These are phyloP conservation scores for Acorus calamus DNA, from an alignment of 106 monocot species.

Conservation along the genomic window DNA sequence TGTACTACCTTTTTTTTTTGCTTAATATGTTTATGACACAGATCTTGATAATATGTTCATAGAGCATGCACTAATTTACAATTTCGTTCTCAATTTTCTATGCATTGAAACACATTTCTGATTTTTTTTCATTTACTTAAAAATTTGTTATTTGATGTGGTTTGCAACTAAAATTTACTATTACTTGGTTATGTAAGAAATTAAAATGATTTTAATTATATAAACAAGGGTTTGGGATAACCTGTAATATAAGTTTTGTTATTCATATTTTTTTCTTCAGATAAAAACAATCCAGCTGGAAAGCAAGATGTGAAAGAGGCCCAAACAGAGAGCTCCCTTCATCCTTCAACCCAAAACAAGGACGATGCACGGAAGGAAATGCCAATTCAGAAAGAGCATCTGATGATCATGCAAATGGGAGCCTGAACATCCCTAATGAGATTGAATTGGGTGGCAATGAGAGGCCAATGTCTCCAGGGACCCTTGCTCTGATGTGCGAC, in stretches of 20 bases:
- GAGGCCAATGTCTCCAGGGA: constrained; percentile 90
- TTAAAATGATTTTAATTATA: too few species aligned
- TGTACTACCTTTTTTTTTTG: too few species aligned
- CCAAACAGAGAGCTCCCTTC: constrained; percentile 21
- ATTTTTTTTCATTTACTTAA: too few species aligned
- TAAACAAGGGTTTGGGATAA: too few species aligned
- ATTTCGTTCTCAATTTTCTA: too few species aligned
- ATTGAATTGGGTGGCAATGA: constrained; percentile 26
- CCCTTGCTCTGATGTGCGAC: constrained; percentile 89
- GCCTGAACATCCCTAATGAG: constrained; percentile 28
- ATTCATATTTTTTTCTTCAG: constrained; percentile 15
- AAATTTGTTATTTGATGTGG: too few species aligned
- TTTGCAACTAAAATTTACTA: too few species aligned
- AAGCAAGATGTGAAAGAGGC: constrained; percentile 36
- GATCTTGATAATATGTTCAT: too few species aligned
- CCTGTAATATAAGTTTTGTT: neutral
- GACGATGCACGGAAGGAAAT: constrained; percentile 19
- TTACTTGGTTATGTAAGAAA: too few species aligned
- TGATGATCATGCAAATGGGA: constrained; percentile 36
- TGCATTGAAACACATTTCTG: too few species aligned
- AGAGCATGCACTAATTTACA: too few species aligned
- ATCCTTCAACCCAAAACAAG: constrained; percentile 31
- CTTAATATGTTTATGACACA: too few species aligned
- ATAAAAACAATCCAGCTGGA: constrained; percentile 25
- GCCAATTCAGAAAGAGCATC: constrained; percentile 22